phyloP scores from a whole-genome alignment of 2,329 filamentous ascomycete genomes.

The Penicillium sp. region DNA sequence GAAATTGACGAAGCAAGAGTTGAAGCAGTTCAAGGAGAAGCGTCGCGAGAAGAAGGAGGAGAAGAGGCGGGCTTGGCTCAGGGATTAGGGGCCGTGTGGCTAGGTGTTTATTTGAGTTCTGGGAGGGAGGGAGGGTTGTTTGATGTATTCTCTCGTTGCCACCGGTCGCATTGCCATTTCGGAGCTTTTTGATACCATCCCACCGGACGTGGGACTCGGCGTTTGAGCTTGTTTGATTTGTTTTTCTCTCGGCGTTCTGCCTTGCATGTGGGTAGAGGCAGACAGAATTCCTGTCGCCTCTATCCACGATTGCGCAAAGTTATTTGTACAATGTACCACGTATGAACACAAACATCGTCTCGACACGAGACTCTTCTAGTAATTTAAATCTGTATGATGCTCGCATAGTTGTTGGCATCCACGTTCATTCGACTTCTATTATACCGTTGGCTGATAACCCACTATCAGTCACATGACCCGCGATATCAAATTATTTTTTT shows the following conservation, averaged over 20 bases:
- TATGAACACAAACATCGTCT: conserved; percentile 7
- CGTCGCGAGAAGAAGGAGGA: conserved; percentile 86
- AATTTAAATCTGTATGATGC: neutral
- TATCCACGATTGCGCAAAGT: neutral
- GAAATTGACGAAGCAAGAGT: conserved; percentile 78
- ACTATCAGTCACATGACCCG: conserved; percentile 24
- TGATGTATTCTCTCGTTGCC: conserved; percentile 12
- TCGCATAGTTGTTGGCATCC: neutral
- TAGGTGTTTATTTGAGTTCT: conserved; percentile 32
- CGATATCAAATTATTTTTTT: conserved; percentile 30
- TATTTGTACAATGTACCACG: conserved; percentile 16
- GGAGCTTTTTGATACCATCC: conserved; percentile 18
- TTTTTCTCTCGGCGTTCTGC: conserved; percentile 12
- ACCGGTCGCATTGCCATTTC: conserved; percentile 14
- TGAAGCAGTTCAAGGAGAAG: conserved; percentile 92
- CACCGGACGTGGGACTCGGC: conserved; percentile 18
- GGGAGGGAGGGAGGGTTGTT: neutral
- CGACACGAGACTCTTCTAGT: neutral
- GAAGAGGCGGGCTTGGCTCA: conserved; percentile 86
- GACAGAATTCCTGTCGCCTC: neutral
- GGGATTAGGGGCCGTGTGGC: conserved; percentile 58
- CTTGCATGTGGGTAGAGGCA: conserved; percentile 19
- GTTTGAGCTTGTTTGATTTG: conserved; percentile 18
- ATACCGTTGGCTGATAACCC: conserved; percentile 6
- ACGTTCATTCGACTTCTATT: neutral